Percentiles rank a stretch among this genome's conserved stretches.
Conservation (phyloP, 768 basidiomycete species). For the Dioszegia crocea region DNA sequence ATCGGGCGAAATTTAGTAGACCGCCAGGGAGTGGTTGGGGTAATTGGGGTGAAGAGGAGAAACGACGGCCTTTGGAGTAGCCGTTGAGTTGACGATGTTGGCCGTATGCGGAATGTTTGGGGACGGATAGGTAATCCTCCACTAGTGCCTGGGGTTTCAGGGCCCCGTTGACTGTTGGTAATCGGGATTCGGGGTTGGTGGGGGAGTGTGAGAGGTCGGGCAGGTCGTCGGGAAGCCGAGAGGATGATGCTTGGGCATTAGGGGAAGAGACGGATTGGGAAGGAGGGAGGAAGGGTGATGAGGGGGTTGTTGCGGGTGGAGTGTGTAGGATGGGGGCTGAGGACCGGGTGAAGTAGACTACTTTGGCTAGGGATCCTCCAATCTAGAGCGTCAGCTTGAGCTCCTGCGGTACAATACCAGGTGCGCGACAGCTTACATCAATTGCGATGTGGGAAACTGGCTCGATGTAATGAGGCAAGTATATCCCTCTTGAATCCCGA, state of each 20-base stretch:
- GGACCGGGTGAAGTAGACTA: constrained; percentile 96
- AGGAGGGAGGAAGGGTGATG: constrained; percentile 32
- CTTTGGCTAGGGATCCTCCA: constrained; percentile 94
- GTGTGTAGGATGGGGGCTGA: constrained; percentile 50
- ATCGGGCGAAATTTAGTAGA: constrained; percentile 93
- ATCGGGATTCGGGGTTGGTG: constrained; percentile 7
- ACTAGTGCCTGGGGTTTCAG: constrained; percentile 37
- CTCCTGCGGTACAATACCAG: neutral
- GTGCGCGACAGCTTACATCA: constrained; percentile 64
- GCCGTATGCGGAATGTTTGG: neutral
- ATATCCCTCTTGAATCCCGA: constrained; percentile 89
- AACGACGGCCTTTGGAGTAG: constrained; percentile 62
- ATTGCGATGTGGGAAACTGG: constrained; percentile 96
- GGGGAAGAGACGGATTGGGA: constrained; percentile 22
- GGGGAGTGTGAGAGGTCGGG: constrained; percentile 1
- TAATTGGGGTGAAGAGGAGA: constrained; percentile 1
- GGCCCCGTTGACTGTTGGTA: constrained; percentile 40
- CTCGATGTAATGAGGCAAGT: constrained; percentile 95
- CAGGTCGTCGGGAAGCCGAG: constrained; percentile 11
- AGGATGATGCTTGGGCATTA: constrained; percentile 5
- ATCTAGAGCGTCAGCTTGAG: constrained; percentile 57
- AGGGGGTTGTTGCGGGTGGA: constrained; percentile 24
- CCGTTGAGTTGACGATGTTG: constrained; percentile 1
- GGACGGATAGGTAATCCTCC: constrained; percentile 9
- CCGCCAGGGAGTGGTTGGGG: constrained; percentile 88